Percentiles rank a stretch among this genome's conserved stretches.
These are phyloP conservation scores for Breviolum minutum DNA, from an alignment of 73 alveolate genomes.

Conservation along the genomic window DNA sequence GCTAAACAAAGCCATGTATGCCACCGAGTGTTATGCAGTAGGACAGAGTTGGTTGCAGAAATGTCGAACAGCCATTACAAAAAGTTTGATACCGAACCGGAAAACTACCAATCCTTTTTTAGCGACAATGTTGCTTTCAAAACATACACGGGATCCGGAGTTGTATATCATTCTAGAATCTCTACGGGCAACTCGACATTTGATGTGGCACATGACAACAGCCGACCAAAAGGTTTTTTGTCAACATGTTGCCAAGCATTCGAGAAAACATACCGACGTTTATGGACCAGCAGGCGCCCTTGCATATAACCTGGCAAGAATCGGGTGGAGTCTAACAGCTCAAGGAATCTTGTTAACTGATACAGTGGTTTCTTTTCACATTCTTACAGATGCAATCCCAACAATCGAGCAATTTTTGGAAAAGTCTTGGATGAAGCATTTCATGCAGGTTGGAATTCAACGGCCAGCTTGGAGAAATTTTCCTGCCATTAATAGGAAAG, in stretches of 20 bases:
- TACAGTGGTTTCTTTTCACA: background rate
- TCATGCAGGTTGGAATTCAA: no score
- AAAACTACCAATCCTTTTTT: background rate
- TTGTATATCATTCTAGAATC: background rate
- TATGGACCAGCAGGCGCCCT: constrained; percentile 1
- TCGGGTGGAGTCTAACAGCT: no score
- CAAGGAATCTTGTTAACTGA: no score
- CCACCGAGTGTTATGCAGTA: background rate
- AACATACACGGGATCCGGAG: background rate
- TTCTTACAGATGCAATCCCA: background rate
- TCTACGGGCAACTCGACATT: background rate
- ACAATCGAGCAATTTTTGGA: background rate
- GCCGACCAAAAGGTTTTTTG: background rate
- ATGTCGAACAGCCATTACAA: background rate
- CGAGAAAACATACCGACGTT: background rate
- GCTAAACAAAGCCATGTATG: background rate
- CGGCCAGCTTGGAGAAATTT: background rate
- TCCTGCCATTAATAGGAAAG: background rate
- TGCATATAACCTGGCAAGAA: background rate
- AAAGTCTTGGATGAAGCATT: background rate
- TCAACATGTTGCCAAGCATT: background rate
- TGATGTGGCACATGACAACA: background rate
- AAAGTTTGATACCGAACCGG: background rate
- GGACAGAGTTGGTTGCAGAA: background rate
- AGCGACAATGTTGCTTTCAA: background rate